A percentile compares a stretch with the other conserved stretches of the same genome.
Conservation (phyloP, 306 rosid species). For the Alnus glutinosa region DNA sequence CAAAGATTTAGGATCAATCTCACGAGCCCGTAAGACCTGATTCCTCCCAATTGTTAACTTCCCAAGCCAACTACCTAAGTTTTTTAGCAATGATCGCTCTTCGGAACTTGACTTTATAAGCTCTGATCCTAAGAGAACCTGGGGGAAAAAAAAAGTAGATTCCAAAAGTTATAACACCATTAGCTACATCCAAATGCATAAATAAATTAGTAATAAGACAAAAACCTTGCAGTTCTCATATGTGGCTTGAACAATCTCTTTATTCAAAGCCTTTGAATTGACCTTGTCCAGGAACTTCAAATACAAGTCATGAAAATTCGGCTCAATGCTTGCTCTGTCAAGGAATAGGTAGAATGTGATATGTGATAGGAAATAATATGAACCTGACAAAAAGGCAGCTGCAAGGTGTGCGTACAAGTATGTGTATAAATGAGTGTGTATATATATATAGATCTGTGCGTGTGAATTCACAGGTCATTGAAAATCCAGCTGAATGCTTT, state of each 20-base stretch:
- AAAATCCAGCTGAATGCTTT: not conserved
- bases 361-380: not conserved
- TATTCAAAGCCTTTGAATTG: slow-evolving; percentile 77
- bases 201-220: not conserved
- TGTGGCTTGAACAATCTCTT: slow-evolving; percentile 83
- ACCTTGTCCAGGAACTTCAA: slow-evolving; percentile 88
- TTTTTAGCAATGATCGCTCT: slow-evolving; percentile 95
- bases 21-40: slow-evolving; percentile 95
- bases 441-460: too few relatives aligned
- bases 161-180: not conserved
- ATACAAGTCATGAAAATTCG: slow-evolving; percentile 92
- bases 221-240: slow-evolving; percentile 99
- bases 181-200: slow-evolving; percentile 5
- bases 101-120: slow-evolving; percentile 98
- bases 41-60: slow-evolving; percentile 94
- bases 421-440: too few relatives aligned
- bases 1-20: slow-evolving; percentile 96
- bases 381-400: slow-evolving; percentile 1
- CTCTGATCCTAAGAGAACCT: slow-evolving; percentile 97
- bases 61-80: slow-evolving; percentile 99
- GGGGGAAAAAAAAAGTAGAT: slow-evolving; percentile 14
- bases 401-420: not conserved
- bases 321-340: slow-evolving; percentile 97
- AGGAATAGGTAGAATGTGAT: slow-evolving; percentile 1
- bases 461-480: not conserved